Base-by-base conservation (phyloP, 805 yeast species). In the Kuraishia borneana region DNA sequence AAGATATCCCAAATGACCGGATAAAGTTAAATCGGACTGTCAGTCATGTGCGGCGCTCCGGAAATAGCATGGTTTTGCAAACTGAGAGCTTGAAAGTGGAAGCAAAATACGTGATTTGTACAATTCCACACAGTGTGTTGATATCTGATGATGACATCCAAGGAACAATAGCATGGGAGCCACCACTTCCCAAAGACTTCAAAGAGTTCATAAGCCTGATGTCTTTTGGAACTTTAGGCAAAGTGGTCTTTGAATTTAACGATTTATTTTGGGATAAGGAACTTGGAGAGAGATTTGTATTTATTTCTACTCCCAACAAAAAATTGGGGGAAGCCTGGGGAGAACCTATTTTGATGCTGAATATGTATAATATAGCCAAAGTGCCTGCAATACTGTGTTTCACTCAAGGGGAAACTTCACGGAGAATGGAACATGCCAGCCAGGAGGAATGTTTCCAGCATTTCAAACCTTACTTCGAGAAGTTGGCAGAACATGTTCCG, bases 101-200 rank as follows among this genome's bases (percentile, higher is more conserved):
- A 3, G 64, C 75, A 21, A 75, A 81, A 31, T 79, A 73, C 47
- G 59, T 73, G 20, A 63, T 87, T 10, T 80, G 83, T 5, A 76
- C 95, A 0, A 73, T 83, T 4, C 95, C 96, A 0, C 80, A 80
- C 40, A 80, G 88, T 23, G 65, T 81, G 3, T 56, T 85, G 25
- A 70, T 69, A 36, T 45, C 71, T 3, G 52, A 57, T 1, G 39
- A 47, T 2, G 30, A 38, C 4, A 43, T 46, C 5, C 40, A 47
- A n/a, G 76, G 77, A 4, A 65, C 66, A 13, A 70, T 80, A 20
- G 51, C 49, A 22, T 81, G 83, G 65, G 43, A 39, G 0, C 85
- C 87, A 0, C 52, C 58, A 4, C 52, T 82, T 10, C 83, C 84
- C 0, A n/a, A 19, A 5, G 37, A 45, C 1, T 58, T 79, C 10